phyloP scores from a whole-genome alignment of 2,329 filamentous ascomycete species.

The Colletotrichum sp. region DNA sequence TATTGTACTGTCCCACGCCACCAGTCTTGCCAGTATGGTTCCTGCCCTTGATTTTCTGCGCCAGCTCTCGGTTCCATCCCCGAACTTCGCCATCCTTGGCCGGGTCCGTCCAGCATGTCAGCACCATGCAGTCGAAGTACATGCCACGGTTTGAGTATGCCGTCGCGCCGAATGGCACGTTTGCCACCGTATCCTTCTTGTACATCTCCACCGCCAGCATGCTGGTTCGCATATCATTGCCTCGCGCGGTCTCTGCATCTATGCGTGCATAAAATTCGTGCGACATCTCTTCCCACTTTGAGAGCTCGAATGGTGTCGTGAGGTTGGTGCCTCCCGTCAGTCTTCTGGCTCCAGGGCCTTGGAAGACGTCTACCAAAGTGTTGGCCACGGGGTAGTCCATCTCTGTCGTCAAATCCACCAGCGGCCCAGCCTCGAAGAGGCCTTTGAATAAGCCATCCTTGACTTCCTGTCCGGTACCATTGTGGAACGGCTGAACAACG shows the following conservation, averaged over 20 bases:
- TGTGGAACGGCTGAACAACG: slow-evolving; percentile 34
- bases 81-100: slow-evolving; percentile 40
- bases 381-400: slow-evolving; percentile 48
- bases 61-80: slow-evolving; percentile 40
- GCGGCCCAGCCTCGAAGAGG: slow-evolving; percentile 39
- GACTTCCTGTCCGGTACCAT: slow-evolving; percentile 40
- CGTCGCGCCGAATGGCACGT: slow-evolving; percentile 39
- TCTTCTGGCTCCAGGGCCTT: slow-evolving; percentile 40
- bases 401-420: slow-evolving; percentile 39
- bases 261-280: slow-evolving; percentile 32
- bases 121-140: slow-evolving; percentile 47
- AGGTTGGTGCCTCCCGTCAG: slow-evolving; percentile 48
- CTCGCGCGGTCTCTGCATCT: slow-evolving; percentile 17
- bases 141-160: slow-evolving; percentile 50
- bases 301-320: slow-evolving; percentile 41
- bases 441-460: slow-evolving; percentile 35
- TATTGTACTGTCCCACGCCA: slow-evolving; percentile 32
- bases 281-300: slow-evolving; percentile 34
- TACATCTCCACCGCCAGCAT: slow-evolving; percentile 46
- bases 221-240: slow-evolving; percentile 30
- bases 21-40: slow-evolving; percentile 25
- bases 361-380: slow-evolving; percentile 37
- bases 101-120: slow-evolving; percentile 43
- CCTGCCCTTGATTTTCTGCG: slow-evolving; percentile 26
- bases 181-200: slow-evolving; percentile 41